A percentile compares a stretch with the other conserved stretches of the same genome.
Evolutionary conservation across 2,329 filamentous ascomycete genomes (phyloP).

Genomic region (Anthostomella pinea): DNA sequence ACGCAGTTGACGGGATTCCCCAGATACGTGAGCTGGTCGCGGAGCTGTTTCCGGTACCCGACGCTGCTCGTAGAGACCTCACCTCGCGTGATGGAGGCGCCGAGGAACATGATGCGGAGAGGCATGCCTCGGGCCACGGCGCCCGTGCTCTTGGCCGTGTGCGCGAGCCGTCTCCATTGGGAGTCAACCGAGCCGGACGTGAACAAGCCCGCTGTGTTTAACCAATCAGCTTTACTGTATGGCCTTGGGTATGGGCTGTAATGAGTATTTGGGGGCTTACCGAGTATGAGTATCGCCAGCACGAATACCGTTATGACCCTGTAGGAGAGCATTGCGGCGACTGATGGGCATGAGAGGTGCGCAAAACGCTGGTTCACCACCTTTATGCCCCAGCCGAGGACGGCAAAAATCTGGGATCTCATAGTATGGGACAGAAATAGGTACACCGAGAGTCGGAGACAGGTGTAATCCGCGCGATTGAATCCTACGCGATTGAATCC

Average conservation of each 20-base stretch:
- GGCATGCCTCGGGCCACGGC: slow-evolving; percentile 21
- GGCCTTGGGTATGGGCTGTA: too few relatives aligned
- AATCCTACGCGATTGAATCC: too few relatives aligned
- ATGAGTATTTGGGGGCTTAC: slow-evolving; percentile 6
- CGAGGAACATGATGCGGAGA: slow-evolving; percentile 26
- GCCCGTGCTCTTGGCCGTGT: slow-evolving; percentile 5
- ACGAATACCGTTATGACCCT: slow-evolving; percentile 3
- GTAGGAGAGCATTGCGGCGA: slow-evolving; percentile 3
- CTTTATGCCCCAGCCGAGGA: too few relatives aligned
- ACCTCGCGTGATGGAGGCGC: slow-evolving; percentile 24
- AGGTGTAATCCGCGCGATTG: too few relatives aligned
- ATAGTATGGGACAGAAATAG: too few relatives aligned
- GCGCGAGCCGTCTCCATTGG: slow-evolving; percentile 12
- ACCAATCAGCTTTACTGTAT: slow-evolving; percentile 6
- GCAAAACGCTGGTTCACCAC: too few relatives aligned
- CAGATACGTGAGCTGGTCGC: slow-evolving; percentile 21
- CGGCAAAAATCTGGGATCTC: too few relatives aligned
- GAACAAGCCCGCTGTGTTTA: slow-evolving; percentile 15
- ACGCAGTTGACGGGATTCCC: slow-evolving; percentile 28
- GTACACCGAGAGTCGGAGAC: too few relatives aligned
- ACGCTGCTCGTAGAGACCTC: slow-evolving; percentile 23
- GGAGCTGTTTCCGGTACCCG: slow-evolving; percentile 28
- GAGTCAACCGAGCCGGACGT: slow-evolving; percentile 15
- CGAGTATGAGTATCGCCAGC: slow-evolving; percentile 6
- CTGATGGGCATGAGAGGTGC: background rate